Evolutionary conservation across 306 rosid species (phyloP), one percentile per base, ranked within the genome.

Genomic region (Echinosophora koreensis): DNA sequence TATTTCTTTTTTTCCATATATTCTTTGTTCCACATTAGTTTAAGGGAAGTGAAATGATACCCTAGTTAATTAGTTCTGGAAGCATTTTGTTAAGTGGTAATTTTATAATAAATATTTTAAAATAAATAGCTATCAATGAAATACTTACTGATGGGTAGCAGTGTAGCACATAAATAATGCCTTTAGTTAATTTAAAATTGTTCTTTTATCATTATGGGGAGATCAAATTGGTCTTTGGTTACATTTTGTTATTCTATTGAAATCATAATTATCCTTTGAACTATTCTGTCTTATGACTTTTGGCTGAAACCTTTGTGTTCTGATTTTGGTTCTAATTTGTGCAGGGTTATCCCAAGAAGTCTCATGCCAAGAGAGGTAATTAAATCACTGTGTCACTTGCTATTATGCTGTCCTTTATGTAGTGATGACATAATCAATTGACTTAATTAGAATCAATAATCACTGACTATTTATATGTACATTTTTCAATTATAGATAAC

Each of bases 331-430:
- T 17, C 44, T 82, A 64, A 81, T 76, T 44, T 74, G 49, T 85
- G 85, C 97, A 96, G 99, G 56, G 81, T 96, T 74, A 96, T 96
- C 67, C 99, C 99, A 18, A 90, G 66, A 77, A 90, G 94, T 71
- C 89, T 96, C 35, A 96, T 92, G 96, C 96, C 99, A 27, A 87
- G 90, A 70, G 98, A 96, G 99, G 99, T 96, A 89, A 22, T 22
- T 22, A 22, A 49, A 13, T 55, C n/a, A 35, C 73, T 55, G 27
- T 14, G 62, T 8, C 15, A 47, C 42, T 27, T 16, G 11, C 22
- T 38, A 11, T 35, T 67, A 3, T 47, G 17, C 1, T 60, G 15
- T 63, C 37, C 66, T 28, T 38, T 18, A 35, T 35, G 12, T 12
- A 16, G 14, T 47, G 41, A 50, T 63, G 30, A 12, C 12, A 51